These are phyloP conservation scores for Apiospora arundinis DNA, from an alignment of 2,329 filamentous ascomycete genomes.

Conservation along the genomic window DNA sequence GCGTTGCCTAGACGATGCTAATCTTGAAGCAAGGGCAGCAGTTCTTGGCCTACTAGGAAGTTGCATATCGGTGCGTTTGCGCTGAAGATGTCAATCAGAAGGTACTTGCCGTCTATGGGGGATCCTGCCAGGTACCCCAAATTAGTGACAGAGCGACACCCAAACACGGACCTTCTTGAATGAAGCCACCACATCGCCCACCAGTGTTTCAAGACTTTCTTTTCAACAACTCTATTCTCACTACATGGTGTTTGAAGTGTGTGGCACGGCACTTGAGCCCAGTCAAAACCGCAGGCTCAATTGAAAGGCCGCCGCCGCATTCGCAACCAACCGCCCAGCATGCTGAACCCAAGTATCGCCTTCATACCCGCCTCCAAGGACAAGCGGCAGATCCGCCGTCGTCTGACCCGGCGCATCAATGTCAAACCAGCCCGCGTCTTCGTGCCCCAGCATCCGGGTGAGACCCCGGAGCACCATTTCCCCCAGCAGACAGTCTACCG, in stretches of 20 bases:
- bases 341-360: constrained; percentile 23
- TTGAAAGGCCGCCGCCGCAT: background rate
- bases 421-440: constrained; percentile 39
- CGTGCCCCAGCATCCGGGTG: constrained; percentile 32
- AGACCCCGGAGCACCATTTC: constrained; percentile 42
- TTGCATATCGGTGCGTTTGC: background rate
- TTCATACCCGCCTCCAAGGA: constrained; percentile 27
- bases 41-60: background rate
- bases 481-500: constrained; percentile 38
- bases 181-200: background rate
- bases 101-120: background rate
- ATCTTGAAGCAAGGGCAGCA: background rate
- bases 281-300: background rate
- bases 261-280: background rate
- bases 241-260: background rate
- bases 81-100: background rate
- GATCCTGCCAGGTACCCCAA: background rate
- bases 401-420: constrained; percentile 30
- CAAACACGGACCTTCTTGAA: background rate
- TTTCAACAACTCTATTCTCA: background rate
- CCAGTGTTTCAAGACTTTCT: background rate
- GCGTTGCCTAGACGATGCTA: background rate
- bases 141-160: background rate
- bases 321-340: background rate
- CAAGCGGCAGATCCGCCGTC: constrained; percentile 28